Evolutionary conservation across 2,329 filamentous ascomycete species (phyloP), one percentile per base, ranked within the genome.

Genomic region (Neofusicoccum parvum): DNA sequence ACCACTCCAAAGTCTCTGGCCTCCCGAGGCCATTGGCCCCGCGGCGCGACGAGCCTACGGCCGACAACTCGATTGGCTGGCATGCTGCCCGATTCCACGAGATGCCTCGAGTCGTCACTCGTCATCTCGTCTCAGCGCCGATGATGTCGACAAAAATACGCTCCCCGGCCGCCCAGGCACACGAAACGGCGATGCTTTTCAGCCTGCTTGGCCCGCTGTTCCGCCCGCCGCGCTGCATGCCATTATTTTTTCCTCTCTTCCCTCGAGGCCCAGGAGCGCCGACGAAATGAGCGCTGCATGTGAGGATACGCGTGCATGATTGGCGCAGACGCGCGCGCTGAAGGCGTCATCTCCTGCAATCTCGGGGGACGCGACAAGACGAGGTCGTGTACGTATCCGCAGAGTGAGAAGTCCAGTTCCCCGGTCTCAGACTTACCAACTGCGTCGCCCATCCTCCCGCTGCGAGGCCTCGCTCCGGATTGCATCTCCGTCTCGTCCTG

Each of bases 271-370:
- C 39, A 58, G 53, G 53, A 58, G 53, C 27, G 17, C 50, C 23
- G 23, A 23, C 39, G 43, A 56, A 64, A 53, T 54, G 46, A 63
- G 45, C n/a, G 9, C 34, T 53, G 23, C 60, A 45, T 46, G 62
- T 36, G 7, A 10, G 37, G 23, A 23, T 56, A 39, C 20, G 27
- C 49, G 23, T 23, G 60, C 60, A 54, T 64, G 60, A 59, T 59
- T 59, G 54, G 54, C 39, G 54, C 39, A 54, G 41, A 43, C 17
- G 49, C 23, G 60, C 27, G n/a, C 37, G 60, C 37, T 17, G 36
- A 27, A 37, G 39, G 50, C 50, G 51, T 48, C 32, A 56, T 64
- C 50, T 64, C 50, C 60, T 63, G 60, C 48, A 63, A 63, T 63
- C 60, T 63, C 60, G 60, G 60, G 43, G 45, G 11, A 56, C n/a